Percentiles rank a stretch among this genome's conserved stretches.
phyloP scores from a whole-genome alignment of 2,329 filamentous ascomycete genomes.

The Zymoseptoria tritici region DNA sequence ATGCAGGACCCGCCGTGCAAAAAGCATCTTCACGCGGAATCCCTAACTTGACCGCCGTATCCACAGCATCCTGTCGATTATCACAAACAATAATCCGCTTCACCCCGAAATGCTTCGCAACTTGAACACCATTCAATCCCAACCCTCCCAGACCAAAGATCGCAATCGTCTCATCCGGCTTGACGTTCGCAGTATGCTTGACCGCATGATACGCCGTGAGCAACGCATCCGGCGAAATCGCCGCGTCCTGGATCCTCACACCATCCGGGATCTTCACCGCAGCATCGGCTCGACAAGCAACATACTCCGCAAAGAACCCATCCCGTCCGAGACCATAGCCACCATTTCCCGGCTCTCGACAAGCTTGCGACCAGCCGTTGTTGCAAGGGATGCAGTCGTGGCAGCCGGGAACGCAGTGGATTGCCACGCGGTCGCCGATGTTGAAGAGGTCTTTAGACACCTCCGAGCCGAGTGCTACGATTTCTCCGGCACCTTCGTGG shows the following conservation, averaged over 20 bases:
- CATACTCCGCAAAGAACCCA: slow-evolving; percentile 39
- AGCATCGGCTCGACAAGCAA: slow-evolving; percentile 23
- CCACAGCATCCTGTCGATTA: slow-evolving; percentile 25
- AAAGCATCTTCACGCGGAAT: slow-evolving; percentile 27
- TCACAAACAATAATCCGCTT: slow-evolving; percentile 33
- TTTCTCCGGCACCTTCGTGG: slow-evolving; percentile 19
- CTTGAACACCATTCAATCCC: slow-evolving; percentile 37
- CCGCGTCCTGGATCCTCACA: slow-evolving; percentile 21
- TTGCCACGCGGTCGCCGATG: slow-evolving; percentile 27
- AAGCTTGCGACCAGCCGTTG: slow-evolving; percentile 34
- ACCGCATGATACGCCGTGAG: slow-evolving; percentile 38
- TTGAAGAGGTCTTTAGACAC: slow-evolving; percentile 5
- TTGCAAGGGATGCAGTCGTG: slow-evolving; percentile 35
- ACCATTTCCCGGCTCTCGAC: slow-evolving; percentile 26
- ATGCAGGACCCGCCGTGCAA: slow-evolving; percentile 1
- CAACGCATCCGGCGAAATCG: slow-evolving; percentile 37
- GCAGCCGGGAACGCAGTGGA: slow-evolving; percentile 33
- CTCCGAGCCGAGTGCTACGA: slow-evolving; percentile 12
- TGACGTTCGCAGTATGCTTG: slow-evolving; percentile 32
- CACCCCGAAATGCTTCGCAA: slow-evolving; percentile 44
- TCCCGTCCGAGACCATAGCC: slow-evolving; percentile 41
- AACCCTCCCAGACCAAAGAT: slow-evolving; percentile 37
- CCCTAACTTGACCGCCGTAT: slow-evolving; percentile 28
- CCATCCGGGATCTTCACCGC: slow-evolving; percentile 20
- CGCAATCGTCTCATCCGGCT: slow-evolving; percentile 31